These are phyloP conservation scores for Exophiala phaeomuriformis DNA, from an alignment of 2,329 filamentous ascomycete species.

Conservation along the genomic window DNA sequence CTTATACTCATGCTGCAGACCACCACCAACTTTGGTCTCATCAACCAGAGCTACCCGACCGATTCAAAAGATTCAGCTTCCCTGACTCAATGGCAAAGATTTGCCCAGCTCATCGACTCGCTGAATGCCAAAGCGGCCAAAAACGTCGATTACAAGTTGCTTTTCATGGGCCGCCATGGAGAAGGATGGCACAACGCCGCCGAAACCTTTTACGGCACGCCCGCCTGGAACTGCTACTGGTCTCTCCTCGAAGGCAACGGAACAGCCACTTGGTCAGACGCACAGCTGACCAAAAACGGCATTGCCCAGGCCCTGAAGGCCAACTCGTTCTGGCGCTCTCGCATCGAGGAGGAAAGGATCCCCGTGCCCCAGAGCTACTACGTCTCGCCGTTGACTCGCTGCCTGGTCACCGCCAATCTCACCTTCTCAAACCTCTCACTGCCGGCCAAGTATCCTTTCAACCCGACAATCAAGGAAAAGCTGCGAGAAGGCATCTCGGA, in stretches of 20 bases:
- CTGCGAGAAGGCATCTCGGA: slow-evolving; percentile 54
- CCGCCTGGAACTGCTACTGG: slow-evolving; percentile 57
- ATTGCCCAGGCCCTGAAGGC: slow-evolving; percentile 45
- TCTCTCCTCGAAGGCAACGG: slow-evolving; percentile 51
- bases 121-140: slow-evolving; percentile 38
- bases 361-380: slow-evolving; percentile 51
- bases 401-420: slow-evolving; percentile 49
- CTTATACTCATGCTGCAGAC: slow-evolving; percentile 29
- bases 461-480: slow-evolving; percentile 52
- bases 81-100: slow-evolving; percentile 50
- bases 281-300: slow-evolving; percentile 48
- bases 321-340: slow-evolving; percentile 44
- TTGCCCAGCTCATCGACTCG: slow-evolving; percentile 41
- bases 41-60: slow-evolving; percentile 39
- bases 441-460: slow-evolving; percentile 42
- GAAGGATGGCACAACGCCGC: slow-evolving; percentile 57
- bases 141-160: slow-evolving; percentile 45
- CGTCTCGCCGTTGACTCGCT: slow-evolving; percentile 52
- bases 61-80: slow-evolving; percentile 33
- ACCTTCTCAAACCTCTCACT: slow-evolving; percentile 46
- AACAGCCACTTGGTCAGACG: slow-evolving; percentile 51
- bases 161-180: slow-evolving; percentile 55
- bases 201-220: slow-evolving; percentile 51
- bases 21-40: slow-evolving; percentile 44
- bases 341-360: slow-evolving; percentile 43